A percentile compares a stretch with the other conserved stretches of the same genome.
Evolutionary conservation across 495 filamentous ascomycete species (phyloP).

Genomic region (Hypoxylon intermedium): DNA sequence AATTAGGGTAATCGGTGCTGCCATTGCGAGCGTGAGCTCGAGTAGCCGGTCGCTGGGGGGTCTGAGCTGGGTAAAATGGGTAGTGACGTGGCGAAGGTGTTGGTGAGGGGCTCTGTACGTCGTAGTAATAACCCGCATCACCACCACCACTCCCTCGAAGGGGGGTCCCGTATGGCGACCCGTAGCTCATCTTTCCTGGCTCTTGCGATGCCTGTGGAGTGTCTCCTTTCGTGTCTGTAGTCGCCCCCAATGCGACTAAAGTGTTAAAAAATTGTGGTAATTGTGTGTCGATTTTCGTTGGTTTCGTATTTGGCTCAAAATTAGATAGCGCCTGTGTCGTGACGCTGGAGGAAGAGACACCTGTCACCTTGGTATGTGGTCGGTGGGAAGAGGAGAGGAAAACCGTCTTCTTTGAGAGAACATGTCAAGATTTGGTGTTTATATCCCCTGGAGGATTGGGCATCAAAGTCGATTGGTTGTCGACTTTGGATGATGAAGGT

Average conservation of each 20-base stretch:
- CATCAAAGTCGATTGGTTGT: constrained; percentile 40
- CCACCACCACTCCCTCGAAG: constrained; percentile 41
- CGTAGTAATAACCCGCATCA: constrained; percentile 48
- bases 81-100: constrained; percentile 59
- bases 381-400: constrained; percentile 60
- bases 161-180: constrained; percentile 56
- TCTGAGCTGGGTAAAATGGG: constrained; percentile 52
- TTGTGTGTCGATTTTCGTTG: constrained; percentile 27
- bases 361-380: constrained; percentile 64
- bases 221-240: constrained; percentile 21
- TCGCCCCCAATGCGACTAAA: constrained; percentile 33
- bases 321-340: constrained; percentile 55
- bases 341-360: constrained; percentile 56
- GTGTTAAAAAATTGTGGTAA: constrained; percentile 17
- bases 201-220: constrained; percentile 38
- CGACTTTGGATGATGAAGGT: constrained; percentile 40
- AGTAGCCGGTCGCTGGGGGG: constrained; percentile 56
- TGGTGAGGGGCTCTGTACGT: constrained; percentile 57
- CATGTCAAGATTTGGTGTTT: constrained; percentile 55
- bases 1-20: constrained; percentile 49
- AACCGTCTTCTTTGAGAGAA: constrained; percentile 57
- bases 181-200: constrained; percentile 53
- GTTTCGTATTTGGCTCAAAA: constrained; percentile 17
- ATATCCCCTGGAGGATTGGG: constrained; percentile 45
- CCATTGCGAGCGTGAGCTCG: constrained; percentile 54